Percentiles rank a stretch among this genome's conserved stretches.
phyloP scores from a whole-genome alignment of 2,329 filamentous ascomycete genomes.

The Pyrenochaeta sp. region DNA sequence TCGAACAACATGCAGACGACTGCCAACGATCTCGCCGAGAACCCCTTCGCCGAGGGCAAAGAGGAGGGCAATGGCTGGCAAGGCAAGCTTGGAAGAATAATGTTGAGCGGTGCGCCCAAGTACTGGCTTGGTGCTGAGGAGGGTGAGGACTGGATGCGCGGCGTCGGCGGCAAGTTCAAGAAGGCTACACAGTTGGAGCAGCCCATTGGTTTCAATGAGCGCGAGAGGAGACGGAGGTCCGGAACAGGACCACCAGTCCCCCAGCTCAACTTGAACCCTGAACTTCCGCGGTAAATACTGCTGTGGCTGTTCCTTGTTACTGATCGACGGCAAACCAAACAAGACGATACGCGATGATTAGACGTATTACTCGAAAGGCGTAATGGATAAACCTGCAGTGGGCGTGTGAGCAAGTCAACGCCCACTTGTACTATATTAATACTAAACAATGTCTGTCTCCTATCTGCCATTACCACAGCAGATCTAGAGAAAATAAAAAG shows the following conservation, averaged over 20 bases:
- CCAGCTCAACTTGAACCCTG: constrained; percentile 31
- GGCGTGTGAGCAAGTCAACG: too few relatives aligned
- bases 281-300: constrained; percentile 29
- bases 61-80: constrained; percentile 81
- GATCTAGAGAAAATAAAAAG: too few relatives aligned
- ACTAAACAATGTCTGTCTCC: too few relatives aligned
- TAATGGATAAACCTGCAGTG: too few relatives aligned
- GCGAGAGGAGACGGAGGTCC: constrained; percentile 67
- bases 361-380: too few relatives aligned
- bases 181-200: constrained; percentile 50
- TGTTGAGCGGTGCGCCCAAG: constrained; percentile 75
- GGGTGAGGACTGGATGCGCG: constrained; percentile 72
- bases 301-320: background rate
- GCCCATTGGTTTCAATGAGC: constrained; percentile 58
- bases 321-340: too few relatives aligned
- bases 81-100: constrained; percentile 77
- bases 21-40: constrained; percentile 61
- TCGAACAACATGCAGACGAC: constrained; percentile 47
- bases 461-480: too few relatives aligned
- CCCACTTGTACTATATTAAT: too few relatives aligned
- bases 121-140: constrained; percentile 82
- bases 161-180: constrained; percentile 68
- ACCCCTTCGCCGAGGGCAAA: constrained; percentile 73
- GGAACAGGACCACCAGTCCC: constrained; percentile 65
- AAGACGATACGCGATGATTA: too few relatives aligned